Conservation (phyloP, 2,329 filamentous ascomycete species). For the Claviceps spartinae region DNA sequence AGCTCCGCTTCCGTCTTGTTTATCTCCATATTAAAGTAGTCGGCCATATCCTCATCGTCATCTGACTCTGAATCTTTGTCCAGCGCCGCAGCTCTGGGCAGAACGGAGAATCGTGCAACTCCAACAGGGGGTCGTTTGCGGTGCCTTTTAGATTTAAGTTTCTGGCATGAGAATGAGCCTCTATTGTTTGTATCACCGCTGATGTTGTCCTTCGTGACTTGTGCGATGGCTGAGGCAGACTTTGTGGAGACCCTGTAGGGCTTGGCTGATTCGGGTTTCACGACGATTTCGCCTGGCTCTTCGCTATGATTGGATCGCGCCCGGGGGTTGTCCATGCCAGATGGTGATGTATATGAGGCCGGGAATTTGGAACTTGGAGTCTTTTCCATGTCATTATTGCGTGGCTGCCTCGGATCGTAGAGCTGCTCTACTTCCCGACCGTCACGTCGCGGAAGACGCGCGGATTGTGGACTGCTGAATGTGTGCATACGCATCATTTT, state of each 20-base stretch:
- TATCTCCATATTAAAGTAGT: slow-evolving; percentile 41
- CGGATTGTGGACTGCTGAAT: slow-evolving; percentile 25
- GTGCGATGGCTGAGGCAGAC: not conserved
- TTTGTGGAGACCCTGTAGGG: not conserved
- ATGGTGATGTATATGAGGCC: too few relatives aligned
- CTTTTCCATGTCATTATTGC: slow-evolving; percentile 39
- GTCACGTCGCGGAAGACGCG: slow-evolving; percentile 25
- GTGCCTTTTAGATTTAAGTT: slow-evolving; percentile 8
- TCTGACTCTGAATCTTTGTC: slow-evolving; percentile 33
- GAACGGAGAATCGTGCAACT: slow-evolving; percentile 26
- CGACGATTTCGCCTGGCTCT: slow-evolving; percentile 33
- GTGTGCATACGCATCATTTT: slow-evolving; percentile 37
- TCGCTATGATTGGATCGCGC: slow-evolving; percentile 27
- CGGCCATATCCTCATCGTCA: slow-evolving; percentile 45
- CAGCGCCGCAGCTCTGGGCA: slow-evolving; percentile 20
- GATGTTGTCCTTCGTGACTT: not conserved
- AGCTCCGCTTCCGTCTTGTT: slow-evolving; percentile 36
- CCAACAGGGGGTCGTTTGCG: slow-evolving; percentile 18
- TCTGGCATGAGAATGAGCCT: not conserved
- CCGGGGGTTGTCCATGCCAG: slow-evolving; percentile 21
- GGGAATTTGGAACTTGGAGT: slow-evolving; percentile 17
- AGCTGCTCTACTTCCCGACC: slow-evolving; percentile 21
- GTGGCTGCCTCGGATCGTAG: slow-evolving; percentile 30
- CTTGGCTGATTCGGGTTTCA: slow-evolving; percentile 23
- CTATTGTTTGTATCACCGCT: not conserved